Conservation (phyloP, 345 rosid genomes). For the Geranium rotundifolium region DNA sequence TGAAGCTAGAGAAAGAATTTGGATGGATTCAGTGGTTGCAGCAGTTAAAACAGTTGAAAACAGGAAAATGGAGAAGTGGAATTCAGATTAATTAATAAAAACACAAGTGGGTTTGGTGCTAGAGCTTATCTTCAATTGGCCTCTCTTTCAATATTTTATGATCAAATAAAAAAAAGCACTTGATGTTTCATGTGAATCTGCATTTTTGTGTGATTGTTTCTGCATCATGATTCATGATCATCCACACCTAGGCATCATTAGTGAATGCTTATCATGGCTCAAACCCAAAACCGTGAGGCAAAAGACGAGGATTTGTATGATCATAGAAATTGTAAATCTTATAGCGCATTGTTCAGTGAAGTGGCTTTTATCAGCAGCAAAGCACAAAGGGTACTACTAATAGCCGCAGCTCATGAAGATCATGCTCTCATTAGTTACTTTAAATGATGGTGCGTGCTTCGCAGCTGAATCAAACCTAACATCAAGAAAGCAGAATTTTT, state of each 20-base stretch:
- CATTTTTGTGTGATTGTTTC: no score
- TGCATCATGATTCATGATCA: no score
- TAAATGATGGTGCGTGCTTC: not conserved
- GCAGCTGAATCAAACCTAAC: not conserved
- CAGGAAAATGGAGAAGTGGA: no score
- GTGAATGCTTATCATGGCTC: no score
- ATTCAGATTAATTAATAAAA: not conserved
- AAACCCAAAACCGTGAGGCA: no score
- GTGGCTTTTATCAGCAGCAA: not conserved
- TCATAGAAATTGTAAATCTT: not conserved
- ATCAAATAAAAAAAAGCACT: not conserved
- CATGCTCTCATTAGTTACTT: not conserved
- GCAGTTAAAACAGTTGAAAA: constrained; percentile 12
- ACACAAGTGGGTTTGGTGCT: constrained; percentile 17
- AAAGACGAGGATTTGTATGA: no score
- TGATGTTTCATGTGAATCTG: no score
- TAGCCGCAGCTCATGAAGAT: not conserved
- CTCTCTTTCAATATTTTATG: not conserved
- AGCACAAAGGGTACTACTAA: no score
- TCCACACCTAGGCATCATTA: no score
- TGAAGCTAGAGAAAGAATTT: no score
- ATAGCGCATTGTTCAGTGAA: not conserved
- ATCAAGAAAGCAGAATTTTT: not conserved
- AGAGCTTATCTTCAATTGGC: constrained; percentile 2
- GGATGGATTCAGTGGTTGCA: constrained; percentile 14